These are phyloP conservation scores for Xylaria multiplex DNA, from an alignment of 2,329 filamentous ascomycete genomes.

Conservation along the genomic window DNA sequence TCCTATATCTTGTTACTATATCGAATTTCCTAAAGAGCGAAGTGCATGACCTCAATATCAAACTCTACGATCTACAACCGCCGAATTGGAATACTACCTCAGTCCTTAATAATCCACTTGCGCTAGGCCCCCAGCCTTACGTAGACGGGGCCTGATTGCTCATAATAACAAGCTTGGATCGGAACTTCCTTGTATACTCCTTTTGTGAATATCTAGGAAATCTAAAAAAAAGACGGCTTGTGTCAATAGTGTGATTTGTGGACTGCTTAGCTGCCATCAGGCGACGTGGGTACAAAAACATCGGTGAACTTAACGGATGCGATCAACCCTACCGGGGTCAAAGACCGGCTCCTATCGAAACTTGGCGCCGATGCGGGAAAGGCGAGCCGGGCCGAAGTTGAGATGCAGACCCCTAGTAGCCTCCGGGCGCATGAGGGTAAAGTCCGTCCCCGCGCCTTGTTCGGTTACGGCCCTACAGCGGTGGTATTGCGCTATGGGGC, in stretches of 20 bases:
- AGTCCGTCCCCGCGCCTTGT: slow-evolving; percentile 54
- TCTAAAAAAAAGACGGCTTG: slow-evolving; percentile 38
- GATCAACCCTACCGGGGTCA: slow-evolving; percentile 58
- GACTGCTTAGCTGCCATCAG: slow-evolving; percentile 61
- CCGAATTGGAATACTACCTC: slow-evolving; percentile 53
- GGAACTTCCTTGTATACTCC: slow-evolving; percentile 62
- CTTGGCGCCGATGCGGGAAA: slow-evolving; percentile 58
- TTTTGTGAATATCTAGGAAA: slow-evolving; percentile 54
- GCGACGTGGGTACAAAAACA: slow-evolving; percentile 39
- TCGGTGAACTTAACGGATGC: slow-evolving; percentile 47
- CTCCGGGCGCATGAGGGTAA: slow-evolving; percentile 55
- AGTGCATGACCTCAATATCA: slow-evolving; percentile 52
- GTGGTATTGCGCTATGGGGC: slow-evolving; percentile 63
- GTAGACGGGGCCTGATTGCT: slow-evolving; percentile 56
- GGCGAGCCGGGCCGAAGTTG: slow-evolving; percentile 61
- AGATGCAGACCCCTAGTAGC: slow-evolving; percentile 57
- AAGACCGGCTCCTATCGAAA: slow-evolving; percentile 59
- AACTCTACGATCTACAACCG: slow-evolving; percentile 45
- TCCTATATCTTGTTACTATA: slow-evolving; percentile 59
- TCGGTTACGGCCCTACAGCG: slow-evolving; percentile 56
- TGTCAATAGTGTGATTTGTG: slow-evolving; percentile 58
- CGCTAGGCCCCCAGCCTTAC: slow-evolving; percentile 55
- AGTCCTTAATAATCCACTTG: slow-evolving; percentile 52
- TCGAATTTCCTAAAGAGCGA: slow-evolving; percentile 49
- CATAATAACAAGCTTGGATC: slow-evolving; percentile 61